Conservation (phyloP, 2,329 filamentous ascomycete genomes). For the Huntiella abstrusa region DNA sequence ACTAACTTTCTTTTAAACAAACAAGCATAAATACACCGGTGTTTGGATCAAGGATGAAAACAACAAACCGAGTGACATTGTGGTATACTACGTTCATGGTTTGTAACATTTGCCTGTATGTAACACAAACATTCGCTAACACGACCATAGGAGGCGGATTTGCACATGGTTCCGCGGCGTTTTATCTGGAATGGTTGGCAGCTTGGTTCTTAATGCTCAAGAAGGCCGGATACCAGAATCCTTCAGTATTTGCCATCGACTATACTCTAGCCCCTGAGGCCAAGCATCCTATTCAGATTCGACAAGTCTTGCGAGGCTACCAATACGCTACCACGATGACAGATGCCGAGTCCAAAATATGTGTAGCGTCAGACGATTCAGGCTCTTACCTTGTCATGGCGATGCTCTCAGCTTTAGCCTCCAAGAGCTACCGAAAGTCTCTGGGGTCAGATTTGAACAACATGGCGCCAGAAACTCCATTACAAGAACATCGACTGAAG, state of each 20-base stretch:
- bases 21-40: slow-evolving; percentile 32
- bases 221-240: slow-evolving; percentile 48
- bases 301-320: slow-evolving; percentile 53
- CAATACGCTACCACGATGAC: slow-evolving; percentile 44
- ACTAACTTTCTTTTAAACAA: not conserved
- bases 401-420: slow-evolving; percentile 28
- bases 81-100: slow-evolving; percentile 60
- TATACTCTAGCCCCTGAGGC: slow-evolving; percentile 55
- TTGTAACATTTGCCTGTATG: not conserved
- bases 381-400: slow-evolving; percentile 57
- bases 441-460: slow-evolving; percentile 1
- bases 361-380: slow-evolving; percentile 62
- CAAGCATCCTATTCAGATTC: slow-evolving; percentile 53
- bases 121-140: slow-evolving; percentile 1
- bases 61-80: slow-evolving; percentile 45
- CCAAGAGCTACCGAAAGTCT: slow-evolving; percentile 2
- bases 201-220: slow-evolving; percentile 50
- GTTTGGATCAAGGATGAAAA: slow-evolving; percentile 51
- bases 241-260: slow-evolving; percentile 60
- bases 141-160: slow-evolving; percentile 50
- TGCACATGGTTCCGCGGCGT: slow-evolving; percentile 62
- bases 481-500: slow-evolving; percentile 1
- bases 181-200: slow-evolving; percentile 70
- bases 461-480: not conserved
- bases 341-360: slow-evolving; percentile 40